Conservation (phyloP, 1,284 basidiomycete genomes). For the Ustilago bromivora region DNA sequence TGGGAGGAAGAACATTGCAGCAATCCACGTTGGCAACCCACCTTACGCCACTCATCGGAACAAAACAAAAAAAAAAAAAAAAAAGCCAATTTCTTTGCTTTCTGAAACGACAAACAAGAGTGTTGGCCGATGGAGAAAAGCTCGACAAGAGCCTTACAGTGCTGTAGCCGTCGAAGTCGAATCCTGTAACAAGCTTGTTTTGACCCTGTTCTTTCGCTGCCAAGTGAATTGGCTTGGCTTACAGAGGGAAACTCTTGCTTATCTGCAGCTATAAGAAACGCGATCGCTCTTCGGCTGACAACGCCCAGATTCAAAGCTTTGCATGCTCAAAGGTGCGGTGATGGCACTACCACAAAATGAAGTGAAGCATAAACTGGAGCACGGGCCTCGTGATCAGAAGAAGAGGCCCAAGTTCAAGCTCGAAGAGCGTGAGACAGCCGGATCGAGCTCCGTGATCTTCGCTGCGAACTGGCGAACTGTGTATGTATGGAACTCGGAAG, state of each 20-base stretch:
- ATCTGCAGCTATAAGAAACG: background rate
- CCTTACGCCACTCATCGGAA: constrained; percentile 1
- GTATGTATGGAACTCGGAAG: constrained; percentile 11
- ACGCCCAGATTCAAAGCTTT: background rate
- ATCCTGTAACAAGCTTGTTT: background rate
- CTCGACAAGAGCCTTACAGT: background rate
- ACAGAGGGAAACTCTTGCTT: background rate
- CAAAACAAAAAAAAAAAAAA: background rate
- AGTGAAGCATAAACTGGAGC: background rate
- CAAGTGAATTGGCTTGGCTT: background rate
- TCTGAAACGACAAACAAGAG: background rate
- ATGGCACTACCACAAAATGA: background rate
- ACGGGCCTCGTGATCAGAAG: constrained; percentile 3
- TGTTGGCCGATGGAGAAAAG: background rate
- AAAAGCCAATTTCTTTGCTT: background rate
- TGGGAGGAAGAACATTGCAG: background rate
- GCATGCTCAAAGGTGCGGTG: background rate
- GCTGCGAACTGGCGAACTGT: too few relatives aligned
- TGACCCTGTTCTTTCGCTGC: background rate
- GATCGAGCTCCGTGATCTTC: background rate
- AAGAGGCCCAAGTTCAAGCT: background rate
- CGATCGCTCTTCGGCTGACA: background rate
- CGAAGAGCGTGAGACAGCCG: constrained; percentile 7
- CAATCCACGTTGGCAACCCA: background rate
- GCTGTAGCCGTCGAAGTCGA: background rate